phyloP scores from a whole-genome alignment of 177 flowering plant genomes.

The Telopea speciosissima region DNA sequence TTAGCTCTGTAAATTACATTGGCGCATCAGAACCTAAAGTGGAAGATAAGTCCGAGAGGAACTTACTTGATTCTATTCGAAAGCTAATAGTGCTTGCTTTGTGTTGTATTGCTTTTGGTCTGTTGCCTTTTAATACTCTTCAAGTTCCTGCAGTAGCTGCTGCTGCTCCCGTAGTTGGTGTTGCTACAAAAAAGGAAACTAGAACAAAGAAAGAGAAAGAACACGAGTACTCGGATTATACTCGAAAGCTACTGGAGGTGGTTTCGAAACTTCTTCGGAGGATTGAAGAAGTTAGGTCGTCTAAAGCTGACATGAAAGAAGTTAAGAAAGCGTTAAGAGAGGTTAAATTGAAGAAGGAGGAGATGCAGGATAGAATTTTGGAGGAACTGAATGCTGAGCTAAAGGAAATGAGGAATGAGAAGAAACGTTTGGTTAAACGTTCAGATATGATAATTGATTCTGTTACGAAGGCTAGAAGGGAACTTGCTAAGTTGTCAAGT shows the following conservation, averaged over 20 bases:
- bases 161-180: constrained; percentile 20
- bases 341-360: constrained; percentile 39
- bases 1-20: not conserved
- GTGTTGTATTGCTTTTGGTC: constrained; percentile 41
- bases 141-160: constrained; percentile 35
- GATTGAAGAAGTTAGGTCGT: constrained; percentile 47
- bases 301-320: constrained; percentile 26
- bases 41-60: constrained; percentile 4
- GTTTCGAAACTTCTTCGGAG: constrained; percentile 44
- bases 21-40: constrained; percentile 7
- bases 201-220: constrained; percentile 15
- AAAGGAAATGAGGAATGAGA: constrained; percentile 36
- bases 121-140: constrained; percentile 30
- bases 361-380: constrained; percentile 47
- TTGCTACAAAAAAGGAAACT: constrained; percentile 13
- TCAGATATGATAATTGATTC: constrained; percentile 22
- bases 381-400: constrained; percentile 38
- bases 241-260: constrained; percentile 41
- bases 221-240: constrained; percentile 50
- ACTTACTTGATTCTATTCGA: constrained; percentile 17
- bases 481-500: constrained; percentile 30
- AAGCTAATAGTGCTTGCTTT: constrained; percentile 32
- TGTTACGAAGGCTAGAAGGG: constrained; percentile 22
- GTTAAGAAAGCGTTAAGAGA: constrained; percentile 44
- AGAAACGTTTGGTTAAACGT: constrained; percentile 21